Evolutionary conservation across 2,329 filamentous ascomycete species (phyloP).

Genomic region (Pyricularia grisea): DNA sequence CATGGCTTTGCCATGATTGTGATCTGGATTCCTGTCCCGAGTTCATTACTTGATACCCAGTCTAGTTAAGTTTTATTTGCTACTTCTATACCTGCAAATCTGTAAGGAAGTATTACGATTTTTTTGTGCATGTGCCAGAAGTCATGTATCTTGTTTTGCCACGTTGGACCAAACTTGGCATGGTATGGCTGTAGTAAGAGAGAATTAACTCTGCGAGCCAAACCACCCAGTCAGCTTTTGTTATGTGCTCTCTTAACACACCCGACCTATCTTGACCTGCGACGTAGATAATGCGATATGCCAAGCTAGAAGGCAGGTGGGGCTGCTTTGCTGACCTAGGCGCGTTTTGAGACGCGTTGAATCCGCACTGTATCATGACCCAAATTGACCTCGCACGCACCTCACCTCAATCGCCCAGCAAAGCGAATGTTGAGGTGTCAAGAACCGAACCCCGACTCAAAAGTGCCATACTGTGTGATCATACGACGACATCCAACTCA

Average conservation of each 20-base stretch:
- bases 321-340: neutral
- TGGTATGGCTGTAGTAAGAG: neutral
- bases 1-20: conserved; percentile 37
- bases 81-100: neutral
- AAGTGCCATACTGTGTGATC: neutral
- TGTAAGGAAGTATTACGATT: neutral
- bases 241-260: neutral
- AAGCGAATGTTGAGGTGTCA: neutral
- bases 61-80: neutral
- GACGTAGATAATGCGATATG: neutral
- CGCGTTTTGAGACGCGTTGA: neutral
- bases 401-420: neutral
- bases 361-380: neutral
- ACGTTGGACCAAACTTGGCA: neutral
- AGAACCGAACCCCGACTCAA: neutral
- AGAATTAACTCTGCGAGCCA: neutral
- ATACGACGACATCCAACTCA: neutral
- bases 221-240: neutral
- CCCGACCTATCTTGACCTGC: no score
- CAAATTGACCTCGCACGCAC: neutral
- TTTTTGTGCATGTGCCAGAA: neutral
- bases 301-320: neutral
- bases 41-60: neutral
- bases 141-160: neutral
- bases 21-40: neutral